A percentile compares a stretch with the other conserved stretches of the same genome.
These are phyloP conservation scores for Myriosclerotinia duriaeana DNA, from an alignment of 2,329 filamentous ascomycete genomes.

Conservation along the genomic window DNA sequence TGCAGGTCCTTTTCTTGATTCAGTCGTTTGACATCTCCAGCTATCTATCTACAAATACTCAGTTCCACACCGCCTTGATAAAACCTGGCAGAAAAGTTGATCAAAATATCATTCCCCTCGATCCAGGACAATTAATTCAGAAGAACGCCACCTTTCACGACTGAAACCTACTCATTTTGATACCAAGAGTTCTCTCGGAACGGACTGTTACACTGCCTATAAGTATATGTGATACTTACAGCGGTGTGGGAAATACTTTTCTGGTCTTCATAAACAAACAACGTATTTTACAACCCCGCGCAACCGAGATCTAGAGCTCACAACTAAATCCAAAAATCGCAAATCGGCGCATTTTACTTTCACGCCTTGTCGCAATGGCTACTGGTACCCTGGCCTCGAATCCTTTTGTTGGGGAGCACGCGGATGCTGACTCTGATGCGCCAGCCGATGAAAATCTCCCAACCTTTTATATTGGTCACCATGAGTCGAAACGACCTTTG, in stretches of 20 bases:
- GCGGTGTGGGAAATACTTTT: background rate
- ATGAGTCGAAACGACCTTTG: constrained; percentile 62
- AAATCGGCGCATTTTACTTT: constrained; percentile 9
- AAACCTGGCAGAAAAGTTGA: constrained; percentile 15
- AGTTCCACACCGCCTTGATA: constrained; percentile 1
- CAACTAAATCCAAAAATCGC: background rate
- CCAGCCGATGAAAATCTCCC: constrained; percentile 42
- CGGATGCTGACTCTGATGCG: constrained; percentile 29
- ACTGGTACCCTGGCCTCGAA: constrained; percentile 10
- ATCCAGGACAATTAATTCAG: background rate
- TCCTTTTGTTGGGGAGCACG: constrained; percentile 14
- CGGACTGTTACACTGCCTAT: background rate
- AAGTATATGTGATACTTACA: constrained; percentile 4
- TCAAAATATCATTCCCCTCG: constrained; percentile 9
- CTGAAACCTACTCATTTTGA: background rate
- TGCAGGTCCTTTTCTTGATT: background rate
- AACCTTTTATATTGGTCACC: constrained; percentile 70
- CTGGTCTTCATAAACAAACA: background rate
- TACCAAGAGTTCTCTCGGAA: background rate
- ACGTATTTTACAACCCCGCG: background rate
- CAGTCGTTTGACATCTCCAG: no score
- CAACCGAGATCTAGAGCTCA: constrained; percentile 5
- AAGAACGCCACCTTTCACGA: constrained; percentile 1
- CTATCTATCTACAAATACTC: background rate
- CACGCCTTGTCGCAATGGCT: constrained; percentile 13